Base-by-base conservation (phyloP, 495 filamentous ascomycete species). In the Xylaria intraflava region DNA sequence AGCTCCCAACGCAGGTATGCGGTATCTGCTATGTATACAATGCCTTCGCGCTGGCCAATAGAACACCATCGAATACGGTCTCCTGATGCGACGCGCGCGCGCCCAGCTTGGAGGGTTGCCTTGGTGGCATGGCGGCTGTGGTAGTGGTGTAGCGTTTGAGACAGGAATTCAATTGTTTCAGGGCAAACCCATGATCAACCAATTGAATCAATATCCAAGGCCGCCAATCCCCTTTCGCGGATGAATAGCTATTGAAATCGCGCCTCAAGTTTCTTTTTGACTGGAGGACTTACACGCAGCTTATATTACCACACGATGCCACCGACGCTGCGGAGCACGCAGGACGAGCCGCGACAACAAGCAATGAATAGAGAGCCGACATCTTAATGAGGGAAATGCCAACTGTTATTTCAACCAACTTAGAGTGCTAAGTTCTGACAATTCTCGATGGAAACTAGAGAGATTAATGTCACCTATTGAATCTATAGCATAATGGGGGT, bases 1-100 rank as follows among this genome's bases (percentile, higher is more conserved):
- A 39, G 9, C 35, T 51, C 48, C 23, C 38, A 51, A 51, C 23
- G 48, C 48, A 51, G 48, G 48, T 51, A 51, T 38, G 29, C 4
- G 17, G 1, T 29, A 29, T 12, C 42, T n/a, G 33, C 11, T n/a
- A 3, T 14, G 6, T 38, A 14, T n/a, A 38, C 10, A 38, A 16
- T n/a, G 17, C 4, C 35, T 16, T 17, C 17, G 11, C 11, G 31
- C 17, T 5, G 5, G n/a, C 35, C 35, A 38, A 38, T 38, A 38
- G 17, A n/a, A 38, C n/a, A 17, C 35, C 35, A 4, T 17, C 35
- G 16, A 38, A 17, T 38, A 38, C 35, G 35, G 35, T 4, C 16
- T 35, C 17, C 3, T n/a, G 5, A 10, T 5, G 5, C 14, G 31
- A 8, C 6, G 7, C 6, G 31, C 31, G 14, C 7, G 31, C 31